Evolutionary conservation across 1,139 yeast species (phyloP).

Genomic region (Barnettozyma hawaiiensis): DNA sequence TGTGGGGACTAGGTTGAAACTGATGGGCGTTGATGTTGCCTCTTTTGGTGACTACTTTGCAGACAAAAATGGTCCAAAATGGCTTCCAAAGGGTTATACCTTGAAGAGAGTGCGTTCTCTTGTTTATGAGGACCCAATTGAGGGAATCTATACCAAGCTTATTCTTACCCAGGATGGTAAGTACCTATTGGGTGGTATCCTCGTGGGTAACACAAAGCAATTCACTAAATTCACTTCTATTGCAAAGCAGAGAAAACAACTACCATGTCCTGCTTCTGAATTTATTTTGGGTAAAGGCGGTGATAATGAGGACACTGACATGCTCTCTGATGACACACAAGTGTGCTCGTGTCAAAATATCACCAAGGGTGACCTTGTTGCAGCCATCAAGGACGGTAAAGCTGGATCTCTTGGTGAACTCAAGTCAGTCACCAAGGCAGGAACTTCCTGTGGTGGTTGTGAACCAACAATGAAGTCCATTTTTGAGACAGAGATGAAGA

Average conservation of each 20-base stretch:
- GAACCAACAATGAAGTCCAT: constrained; percentile 32
- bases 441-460: constrained; percentile 34
- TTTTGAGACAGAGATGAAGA: constrained; percentile 31
- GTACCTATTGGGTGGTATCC: constrained; percentile 31
- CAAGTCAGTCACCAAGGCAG: constrained; percentile 32
- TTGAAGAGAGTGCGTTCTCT: constrained; percentile 23
- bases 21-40: constrained; percentile 34
- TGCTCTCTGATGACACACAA: constrained; percentile 30
- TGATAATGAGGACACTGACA: constrained; percentile 27
- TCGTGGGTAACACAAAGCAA: constrained; percentile 30
- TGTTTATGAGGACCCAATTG: constrained; percentile 30
- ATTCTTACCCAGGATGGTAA: constrained; percentile 31
- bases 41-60: constrained; percentile 34
- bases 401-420: constrained; percentile 28
- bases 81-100: constrained; percentile 27
- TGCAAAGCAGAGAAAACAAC: constrained; percentile 26
- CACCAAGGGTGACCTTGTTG: constrained; percentile 28
- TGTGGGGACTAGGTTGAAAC: constrained; percentile 30
- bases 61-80: constrained; percentile 29
- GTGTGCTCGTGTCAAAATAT: constrained; percentile 33
- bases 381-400: constrained; percentile 27
- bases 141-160: constrained; percentile 30
- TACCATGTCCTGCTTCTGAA: constrained; percentile 29
- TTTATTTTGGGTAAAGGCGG: constrained; percentile 25
- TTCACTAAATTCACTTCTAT: constrained; percentile 29